phyloP scores from a whole-genome alignment of 805 yeast species.

The Cyberlindnera meyerae region DNA sequence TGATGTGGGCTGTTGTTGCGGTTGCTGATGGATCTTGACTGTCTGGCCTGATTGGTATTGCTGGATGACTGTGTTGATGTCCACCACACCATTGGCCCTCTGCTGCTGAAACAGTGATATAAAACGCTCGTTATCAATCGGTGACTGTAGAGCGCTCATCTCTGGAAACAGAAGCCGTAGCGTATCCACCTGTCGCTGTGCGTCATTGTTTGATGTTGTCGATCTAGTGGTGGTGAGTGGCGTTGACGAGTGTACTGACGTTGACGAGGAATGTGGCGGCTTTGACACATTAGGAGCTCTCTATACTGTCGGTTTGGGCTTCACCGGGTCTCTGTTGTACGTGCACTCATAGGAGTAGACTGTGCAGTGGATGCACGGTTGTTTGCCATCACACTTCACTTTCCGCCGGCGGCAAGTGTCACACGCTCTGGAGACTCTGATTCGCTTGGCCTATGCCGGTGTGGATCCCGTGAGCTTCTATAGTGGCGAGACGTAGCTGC shows the following conservation, averaged over 20 bases:
- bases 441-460: conserved; percentile 40
- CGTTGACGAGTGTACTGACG: neutral
- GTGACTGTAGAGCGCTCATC: conserved; percentile 9
- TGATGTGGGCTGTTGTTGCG: conserved; percentile 11
- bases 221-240: neutral
- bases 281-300: neutral
- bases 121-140: conserved; percentile 18
- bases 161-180: conserved; percentile 17
- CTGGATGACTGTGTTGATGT: conserved; percentile 14
- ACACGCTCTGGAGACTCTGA: conserved; percentile 70
- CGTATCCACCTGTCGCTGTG: conserved; percentile 16
- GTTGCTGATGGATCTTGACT: conserved; percentile 5
- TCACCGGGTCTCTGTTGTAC: conserved; percentile 48
- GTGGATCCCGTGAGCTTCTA: conserved; percentile 18
- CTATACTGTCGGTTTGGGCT: neutral
- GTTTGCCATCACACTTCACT: conserved; percentile 80
- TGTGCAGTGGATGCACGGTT: conserved; percentile 83
- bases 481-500: conserved; percentile 21
- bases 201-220: conserved; percentile 3
- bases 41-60: conserved; percentile 11
- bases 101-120: conserved; percentile 14
- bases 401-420: conserved; percentile 69
- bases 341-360: conserved; percentile 83
- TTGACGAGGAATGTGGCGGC: neutral
- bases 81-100: conserved; percentile 17